phyloP scores from a whole-genome alignment of 2,329 filamentous ascomycete genomes.

The Colletotrichum tamarilloi region DNA sequence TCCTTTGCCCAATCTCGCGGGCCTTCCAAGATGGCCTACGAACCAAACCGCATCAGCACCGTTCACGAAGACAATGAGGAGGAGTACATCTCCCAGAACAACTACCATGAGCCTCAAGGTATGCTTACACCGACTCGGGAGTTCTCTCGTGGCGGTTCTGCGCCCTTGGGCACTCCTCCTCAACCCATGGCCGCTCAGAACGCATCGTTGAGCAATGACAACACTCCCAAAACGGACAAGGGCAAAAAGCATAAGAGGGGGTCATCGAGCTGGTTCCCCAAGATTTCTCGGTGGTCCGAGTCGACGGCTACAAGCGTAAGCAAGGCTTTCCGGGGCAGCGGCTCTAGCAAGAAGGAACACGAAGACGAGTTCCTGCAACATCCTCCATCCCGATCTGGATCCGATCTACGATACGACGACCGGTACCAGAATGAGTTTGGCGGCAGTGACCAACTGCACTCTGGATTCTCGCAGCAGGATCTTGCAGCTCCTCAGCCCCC shows the following conservation, averaged over 20 bases:
- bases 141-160: constrained; percentile 61
- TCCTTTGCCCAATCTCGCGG: constrained; percentile 68
- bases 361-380: constrained; percentile 70
- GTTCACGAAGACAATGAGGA: constrained; percentile 88
- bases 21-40: constrained; percentile 55
- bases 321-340: constrained; percentile 78
- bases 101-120: constrained; percentile 43
- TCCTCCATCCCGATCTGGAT: constrained; percentile 79
- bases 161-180: constrained; percentile 69
- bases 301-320: constrained; percentile 91
- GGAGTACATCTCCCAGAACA: constrained; percentile 67
- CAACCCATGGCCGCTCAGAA: constrained; percentile 54
- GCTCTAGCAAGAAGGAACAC: constrained; percentile 65
- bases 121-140: constrained; percentile 69
- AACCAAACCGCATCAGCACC: constrained; percentile 83
- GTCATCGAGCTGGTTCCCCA: constrained; percentile 84
- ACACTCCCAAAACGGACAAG: constrained; percentile 81
- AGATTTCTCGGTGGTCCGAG: constrained; percentile 97
- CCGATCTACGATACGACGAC: constrained; percentile 77
- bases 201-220: constrained; percentile 76
- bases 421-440: constrained; percentile 66
- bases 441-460: constrained; percentile 70
- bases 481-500: constrained; percentile 43
- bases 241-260: constrained; percentile 88
- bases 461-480: constrained; percentile 66